A percentile compares a stretch with the other conserved stretches of the same genome.
phyloP scores from a whole-genome alignment of 2,329 filamentous ascomycete species.

The Aspergillus brasiliensis region DNA sequence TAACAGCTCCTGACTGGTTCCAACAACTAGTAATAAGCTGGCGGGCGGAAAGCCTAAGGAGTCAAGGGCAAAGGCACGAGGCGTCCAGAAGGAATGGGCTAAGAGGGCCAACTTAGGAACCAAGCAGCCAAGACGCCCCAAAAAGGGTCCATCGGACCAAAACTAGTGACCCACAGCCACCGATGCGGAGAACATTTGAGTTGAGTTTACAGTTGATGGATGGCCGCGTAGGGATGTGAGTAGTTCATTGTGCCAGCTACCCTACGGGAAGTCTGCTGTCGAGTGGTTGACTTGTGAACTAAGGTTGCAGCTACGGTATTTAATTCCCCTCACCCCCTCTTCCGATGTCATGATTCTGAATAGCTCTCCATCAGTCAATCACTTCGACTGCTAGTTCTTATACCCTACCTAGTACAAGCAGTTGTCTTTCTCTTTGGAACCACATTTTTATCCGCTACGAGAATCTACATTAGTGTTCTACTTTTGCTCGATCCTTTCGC shows the following conservation, averaged over 20 bases:
- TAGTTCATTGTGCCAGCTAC: not conserved
- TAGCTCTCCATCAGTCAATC: not conserved
- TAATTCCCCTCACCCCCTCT: conserved; percentile 10
- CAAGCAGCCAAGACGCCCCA: not conserved
- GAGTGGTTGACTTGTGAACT: not conserved
- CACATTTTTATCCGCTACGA: not conserved
- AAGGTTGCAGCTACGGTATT: conserved; percentile 4
- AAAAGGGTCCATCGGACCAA: not conserved
- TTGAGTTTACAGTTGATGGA: not conserved
- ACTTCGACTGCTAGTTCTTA: not conserved
- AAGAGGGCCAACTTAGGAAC: not conserved
- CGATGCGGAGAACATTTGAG: not conserved
- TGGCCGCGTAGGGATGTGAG: no score
- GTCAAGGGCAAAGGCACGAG: not conserved
- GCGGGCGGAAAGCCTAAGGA: not conserved
- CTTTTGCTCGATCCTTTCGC: not conserved
- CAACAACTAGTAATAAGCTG: not conserved
- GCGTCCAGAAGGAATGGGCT: not conserved
- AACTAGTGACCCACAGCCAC: not conserved
- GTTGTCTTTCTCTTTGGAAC: no score
- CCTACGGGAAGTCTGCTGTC: not conserved
- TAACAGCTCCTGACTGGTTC: not conserved
- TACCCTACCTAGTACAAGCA: no score
- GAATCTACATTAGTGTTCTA: not conserved
- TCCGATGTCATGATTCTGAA: not conserved